Evolutionary conservation across 2,329 filamentous ascomycete species (phyloP), one percentile per base, ranked within the genome.

Genomic region (Laburnicola sp.): DNA sequence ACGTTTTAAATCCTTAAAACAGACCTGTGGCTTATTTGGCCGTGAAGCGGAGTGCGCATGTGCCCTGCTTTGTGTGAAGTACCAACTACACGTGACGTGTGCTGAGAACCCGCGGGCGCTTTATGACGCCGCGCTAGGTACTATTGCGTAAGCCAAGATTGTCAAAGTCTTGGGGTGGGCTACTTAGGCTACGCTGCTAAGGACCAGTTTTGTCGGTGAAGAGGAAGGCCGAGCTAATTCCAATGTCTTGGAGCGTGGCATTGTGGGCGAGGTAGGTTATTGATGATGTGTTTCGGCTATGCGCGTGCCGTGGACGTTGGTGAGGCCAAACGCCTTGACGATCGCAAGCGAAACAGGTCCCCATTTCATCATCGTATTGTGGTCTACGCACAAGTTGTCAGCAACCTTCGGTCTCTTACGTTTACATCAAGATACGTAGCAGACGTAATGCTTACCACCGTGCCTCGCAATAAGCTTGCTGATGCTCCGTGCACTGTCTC

Each of bases 381-480:
- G 66, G 11, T 60, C 66, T 69, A 39, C 25, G n/a, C 6, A 27
- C 6, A 22, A 10, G 34, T 46, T 37, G 26, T 45, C 45, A 48
- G 62, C 55, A 64, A 55, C 40, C 10, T 27, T 7, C n/a, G 23
- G 2, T 3, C 34, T 38, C 41, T 31, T 44, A 54, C 48, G 30
- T 8, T 34, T 11, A 41, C 46, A 54, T 45, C 44, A 50, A 16
- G 30, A 32, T 51, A 49, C 51, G 42, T 48, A 16, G 28, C 39
- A 16, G 42, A 46, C 37, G 44, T 49, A 25, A 55, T 53, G 50
- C 68, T 62, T 60, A 72, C 69, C 69, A 49, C 70, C 70, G 53
- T 72, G 67, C 54, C 68, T 70, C 34, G 68, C 67, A 49, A 72
- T 69, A 9, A 67, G 62, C 45, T 71, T 72, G 38, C 62, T 66